Evolutionary conservation across 176 grass and related monocot genomes (phyloP).

Genomic region (Musa schizocarpa): DNA sequence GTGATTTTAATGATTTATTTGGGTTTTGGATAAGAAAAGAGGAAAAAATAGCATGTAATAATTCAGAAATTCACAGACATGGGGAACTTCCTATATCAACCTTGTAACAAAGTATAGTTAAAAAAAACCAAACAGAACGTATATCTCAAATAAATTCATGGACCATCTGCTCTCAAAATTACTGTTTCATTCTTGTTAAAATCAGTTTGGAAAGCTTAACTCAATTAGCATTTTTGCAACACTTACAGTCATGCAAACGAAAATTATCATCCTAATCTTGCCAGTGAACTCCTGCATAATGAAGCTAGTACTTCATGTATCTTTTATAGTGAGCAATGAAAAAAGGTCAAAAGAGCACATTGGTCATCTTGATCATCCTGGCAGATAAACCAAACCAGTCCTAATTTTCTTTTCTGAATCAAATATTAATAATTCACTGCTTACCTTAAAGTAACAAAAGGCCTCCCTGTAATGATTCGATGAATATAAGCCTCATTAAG

Average conservation of each 20-base stretch:
- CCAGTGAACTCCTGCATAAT: no score
- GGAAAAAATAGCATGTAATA: no score
- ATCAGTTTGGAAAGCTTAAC: neutral
- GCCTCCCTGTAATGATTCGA: constrained; percentile 61
- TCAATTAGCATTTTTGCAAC: neutral
- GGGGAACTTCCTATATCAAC: no score
- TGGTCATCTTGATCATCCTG: neutral
- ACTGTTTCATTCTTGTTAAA: neutral
- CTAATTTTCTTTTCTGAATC: neutral
- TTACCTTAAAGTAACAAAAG: constrained; percentile 88
- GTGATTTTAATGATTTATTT: neutral
- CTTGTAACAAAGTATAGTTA: neutral
- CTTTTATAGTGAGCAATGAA: neutral
- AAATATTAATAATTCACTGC: neutral
- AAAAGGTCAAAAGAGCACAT: neutral
- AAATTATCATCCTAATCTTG: no score
- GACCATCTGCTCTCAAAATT: no score
- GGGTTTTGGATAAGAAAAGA: neutral
- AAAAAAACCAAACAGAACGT: neutral
- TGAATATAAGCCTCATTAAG: constrained; percentile 82
- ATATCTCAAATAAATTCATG: no score
- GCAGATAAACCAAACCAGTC: neutral
- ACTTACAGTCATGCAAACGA: no score
- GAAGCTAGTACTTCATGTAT: no score
- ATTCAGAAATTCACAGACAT: no score